Percentiles rank a stretch among this genome's conserved stretches.
These are phyloP conservation scores for Leptodontidium sp. DNA, from an alignment of 2,329 filamentous ascomycete genomes.

Conservation along the genomic window DNA sequence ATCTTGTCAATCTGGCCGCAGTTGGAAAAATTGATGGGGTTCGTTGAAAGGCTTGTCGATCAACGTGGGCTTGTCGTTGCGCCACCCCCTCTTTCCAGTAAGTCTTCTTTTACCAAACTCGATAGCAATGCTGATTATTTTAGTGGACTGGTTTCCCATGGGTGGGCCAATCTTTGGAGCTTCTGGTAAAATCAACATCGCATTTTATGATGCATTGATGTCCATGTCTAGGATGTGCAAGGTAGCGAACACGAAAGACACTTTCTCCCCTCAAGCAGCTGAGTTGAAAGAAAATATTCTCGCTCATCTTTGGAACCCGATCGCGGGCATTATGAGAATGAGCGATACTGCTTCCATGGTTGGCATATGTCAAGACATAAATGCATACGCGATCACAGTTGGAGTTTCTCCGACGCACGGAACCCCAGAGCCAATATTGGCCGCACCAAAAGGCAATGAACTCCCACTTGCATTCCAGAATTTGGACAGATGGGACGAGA, in stretches of 20 bases:
- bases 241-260: slow-evolving; percentile 14
- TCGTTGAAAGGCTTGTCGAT: slow-evolving; percentile 33
- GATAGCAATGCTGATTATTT: slow-evolving; percentile 13
- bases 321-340: slow-evolving; percentile 32
- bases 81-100: slow-evolving; percentile 36
- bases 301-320: slow-evolving; percentile 32
- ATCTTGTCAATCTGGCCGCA: slow-evolving; percentile 28
- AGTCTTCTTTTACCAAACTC: background rate
- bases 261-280: slow-evolving; percentile 25
- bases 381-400: slow-evolving; percentile 33
- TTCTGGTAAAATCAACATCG: slow-evolving; percentile 39
- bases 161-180: slow-evolving; percentile 37
- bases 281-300: slow-evolving; percentile 33
- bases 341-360: slow-evolving; percentile 29
- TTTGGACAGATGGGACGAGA: slow-evolving; percentile 31
- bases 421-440: slow-evolving; percentile 18
- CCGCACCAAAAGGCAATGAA: slow-evolving; percentile 19
- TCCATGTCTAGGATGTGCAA: slow-evolving; percentile 36
- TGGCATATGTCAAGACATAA: slow-evolving; percentile 38
- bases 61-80: slow-evolving; percentile 34
- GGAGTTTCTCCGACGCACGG: slow-evolving; percentile 29
- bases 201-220: slow-evolving; percentile 37
- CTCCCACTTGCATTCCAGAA: slow-evolving; percentile 33
- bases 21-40: slow-evolving; percentile 33
- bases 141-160: slow-evolving; percentile 38